These are phyloP conservation scores for Cyberlindnera maclurae DNA, from an alignment of 805 yeast species.

Conservation along the genomic window DNA sequence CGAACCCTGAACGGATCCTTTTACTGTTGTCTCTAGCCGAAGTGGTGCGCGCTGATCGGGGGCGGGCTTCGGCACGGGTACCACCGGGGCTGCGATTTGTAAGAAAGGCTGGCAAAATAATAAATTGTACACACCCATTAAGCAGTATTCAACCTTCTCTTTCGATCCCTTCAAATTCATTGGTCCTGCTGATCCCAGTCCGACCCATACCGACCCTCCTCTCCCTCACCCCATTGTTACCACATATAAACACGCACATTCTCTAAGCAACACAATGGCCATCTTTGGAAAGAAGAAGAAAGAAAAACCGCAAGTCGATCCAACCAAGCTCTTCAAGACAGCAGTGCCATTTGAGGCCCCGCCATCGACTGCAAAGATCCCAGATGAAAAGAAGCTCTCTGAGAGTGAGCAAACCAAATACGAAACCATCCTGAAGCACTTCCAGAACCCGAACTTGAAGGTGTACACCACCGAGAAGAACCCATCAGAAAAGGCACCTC, in stretches of 20 bases:
- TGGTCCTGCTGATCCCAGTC: too few species aligned
- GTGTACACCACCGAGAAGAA: constrained; percentile 31
- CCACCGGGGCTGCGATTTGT: too few species aligned
- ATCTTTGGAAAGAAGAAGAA: constrained; percentile 22
- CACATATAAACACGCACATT: not conserved
- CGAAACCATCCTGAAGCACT: constrained; percentile 53
- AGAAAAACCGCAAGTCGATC: constrained; percentile 18
- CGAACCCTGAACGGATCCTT: too few species aligned
- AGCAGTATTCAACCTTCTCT: too few species aligned
- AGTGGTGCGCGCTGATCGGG: too few species aligned
- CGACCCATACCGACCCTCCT: too few species aligned
- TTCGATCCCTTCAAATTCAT: too few species aligned
- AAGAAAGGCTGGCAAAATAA: too few species aligned
- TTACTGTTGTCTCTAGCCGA: too few species aligned
- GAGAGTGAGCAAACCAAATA: constrained; percentile 55
- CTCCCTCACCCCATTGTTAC: too few species aligned
- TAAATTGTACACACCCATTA: too few species aligned
- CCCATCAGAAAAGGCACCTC: constrained; percentile 36
- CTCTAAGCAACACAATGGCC: constrained; percentile 14
- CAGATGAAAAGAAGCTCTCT: constrained; percentile 39
- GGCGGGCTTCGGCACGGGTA: too few species aligned
- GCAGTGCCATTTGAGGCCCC: constrained; percentile 51
- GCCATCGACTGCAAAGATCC: constrained; percentile 43
- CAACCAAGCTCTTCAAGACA: constrained; percentile 24
- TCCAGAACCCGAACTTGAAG: constrained; percentile 33